Conservation (phyloP, 2,329 filamentous ascomycete genomes). For the Gnomoniopsis sp. region DNA sequence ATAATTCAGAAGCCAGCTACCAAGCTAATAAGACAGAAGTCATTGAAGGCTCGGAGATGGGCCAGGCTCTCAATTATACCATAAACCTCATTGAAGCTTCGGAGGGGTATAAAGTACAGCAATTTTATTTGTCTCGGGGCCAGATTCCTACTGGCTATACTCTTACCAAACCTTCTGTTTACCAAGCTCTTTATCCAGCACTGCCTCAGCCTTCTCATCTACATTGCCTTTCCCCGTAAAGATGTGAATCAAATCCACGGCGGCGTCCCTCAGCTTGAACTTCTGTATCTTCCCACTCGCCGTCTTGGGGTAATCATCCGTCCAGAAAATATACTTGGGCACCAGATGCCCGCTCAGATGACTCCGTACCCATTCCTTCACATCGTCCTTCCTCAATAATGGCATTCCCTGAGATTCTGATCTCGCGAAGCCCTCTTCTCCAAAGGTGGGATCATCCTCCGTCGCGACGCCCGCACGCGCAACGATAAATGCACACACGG, state of each 20-base stretch:
- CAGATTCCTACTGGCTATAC: not conserved
- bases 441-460: conserved; percentile 22
- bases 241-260: conserved; percentile 31
- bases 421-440: conserved; percentile 19
- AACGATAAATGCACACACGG: conserved; percentile 80
- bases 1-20: too few species aligned
- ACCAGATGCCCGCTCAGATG: conserved; percentile 72
- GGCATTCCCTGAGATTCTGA: conserved; percentile 14
- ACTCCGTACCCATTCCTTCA: conserved; percentile 69
- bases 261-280: conserved; percentile 74
- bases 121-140: not conserved
- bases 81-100: too few species aligned
- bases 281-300: conserved; percentile 97
- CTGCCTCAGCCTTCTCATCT: conserved; percentile 9
- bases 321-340: conserved; percentile 87
- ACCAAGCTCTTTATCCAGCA: conserved; percentile 3
- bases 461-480: conserved; percentile 36
- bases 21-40: too few species aligned
- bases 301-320: conserved; percentile 85
- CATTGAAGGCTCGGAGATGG: too few species aligned
- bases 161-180: not conserved
- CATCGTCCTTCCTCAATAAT: conserved; percentile 50
- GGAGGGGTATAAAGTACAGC: too few species aligned
- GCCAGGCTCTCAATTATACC: too few species aligned
- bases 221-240: not conserved